Percentiles rank a stretch among this genome's conserved stretches.
Conservation (phyloP, 352 stramenopile genomes). For the Phytopythium helicoides region DNA sequence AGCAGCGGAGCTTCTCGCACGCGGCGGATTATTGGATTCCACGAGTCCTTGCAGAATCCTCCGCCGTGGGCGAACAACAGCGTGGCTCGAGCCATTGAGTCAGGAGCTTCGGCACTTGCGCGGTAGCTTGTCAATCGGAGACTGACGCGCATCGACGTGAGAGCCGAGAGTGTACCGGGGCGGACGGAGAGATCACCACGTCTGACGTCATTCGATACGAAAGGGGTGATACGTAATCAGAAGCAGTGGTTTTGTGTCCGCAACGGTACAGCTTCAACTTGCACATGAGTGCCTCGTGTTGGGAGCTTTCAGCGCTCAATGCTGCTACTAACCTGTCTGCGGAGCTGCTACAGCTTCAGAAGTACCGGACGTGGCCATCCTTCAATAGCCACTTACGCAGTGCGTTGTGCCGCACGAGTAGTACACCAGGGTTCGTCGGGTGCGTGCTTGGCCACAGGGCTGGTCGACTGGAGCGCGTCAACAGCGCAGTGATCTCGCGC, state of each 20-base stretch:
- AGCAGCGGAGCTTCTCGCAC: slow-evolving; percentile 22
- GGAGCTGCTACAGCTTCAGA: too few species aligned
- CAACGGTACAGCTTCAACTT: not conserved
- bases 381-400: slow-evolving; percentile 59
- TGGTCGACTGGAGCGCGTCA: slow-evolving; percentile 46
- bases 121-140: too few species aligned
- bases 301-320: too few species aligned
- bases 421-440: slow-evolving; percentile 54
- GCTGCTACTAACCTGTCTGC: too few species aligned
- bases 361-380: slow-evolving; percentile 36
- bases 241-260: not conserved
- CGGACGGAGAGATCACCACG: not conserved
- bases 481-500: slow-evolving; percentile 47
- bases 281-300: too few species aligned
- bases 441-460: slow-evolving; percentile 48
- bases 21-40: slow-evolving; percentile 36
- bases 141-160: too few species aligned
- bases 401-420: slow-evolving; percentile 47
- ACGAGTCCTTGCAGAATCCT: slow-evolving; percentile 42
- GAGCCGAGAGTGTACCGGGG: too few species aligned
- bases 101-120: not conserved
- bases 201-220: not conserved
- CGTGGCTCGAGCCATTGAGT: slow-evolving; percentile 8
- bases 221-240: not conserved
- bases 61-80: slow-evolving; percentile 45